These are phyloP conservation scores for Cordyceps tenuipes DNA, from an alignment of 2,329 filamentous ascomycete species.

Conservation along the genomic window DNA sequence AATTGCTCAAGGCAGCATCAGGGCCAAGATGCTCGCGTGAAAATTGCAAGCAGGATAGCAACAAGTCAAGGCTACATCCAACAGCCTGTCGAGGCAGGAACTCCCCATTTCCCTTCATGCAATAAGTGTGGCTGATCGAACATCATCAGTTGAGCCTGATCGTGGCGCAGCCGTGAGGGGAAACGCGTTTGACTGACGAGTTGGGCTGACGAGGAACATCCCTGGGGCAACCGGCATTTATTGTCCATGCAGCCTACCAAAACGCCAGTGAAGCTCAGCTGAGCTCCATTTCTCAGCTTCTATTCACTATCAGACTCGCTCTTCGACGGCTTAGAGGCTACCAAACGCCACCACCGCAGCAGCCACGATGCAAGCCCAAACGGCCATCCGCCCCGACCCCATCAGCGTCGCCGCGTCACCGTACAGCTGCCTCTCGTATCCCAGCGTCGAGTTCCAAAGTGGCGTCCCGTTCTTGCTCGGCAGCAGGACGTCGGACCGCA, in stretches of 20 bases:
- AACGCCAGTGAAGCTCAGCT: neutral
- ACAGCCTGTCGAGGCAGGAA: neutral
- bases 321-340: neutral
- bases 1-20: neutral
- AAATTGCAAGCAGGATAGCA: neutral
- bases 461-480: constrained; percentile 1
- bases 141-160: neutral
- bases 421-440: neutral
- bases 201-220: neutral
- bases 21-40: neutral
- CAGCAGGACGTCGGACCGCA: neutral
- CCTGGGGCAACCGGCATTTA: neutral
- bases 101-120: neutral
- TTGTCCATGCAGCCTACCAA: too few species aligned
- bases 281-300: too few species aligned
- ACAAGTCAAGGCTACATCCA: neutral
- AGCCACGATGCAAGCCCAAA: neutral
- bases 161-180: constrained; percentile 1
- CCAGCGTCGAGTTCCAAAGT: neutral
- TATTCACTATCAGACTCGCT: too few species aligned
- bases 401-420: neutral
- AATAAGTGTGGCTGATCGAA: neutral
- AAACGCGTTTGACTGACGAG: neutral
- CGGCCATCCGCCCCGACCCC: neutral
- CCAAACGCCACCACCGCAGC: neutral